A percentile compares a stretch with the other conserved stretches of the same genome.
Evolutionary conservation across 106 monocot species (phyloP).

Genomic region (Gastrodia elata): DNA sequence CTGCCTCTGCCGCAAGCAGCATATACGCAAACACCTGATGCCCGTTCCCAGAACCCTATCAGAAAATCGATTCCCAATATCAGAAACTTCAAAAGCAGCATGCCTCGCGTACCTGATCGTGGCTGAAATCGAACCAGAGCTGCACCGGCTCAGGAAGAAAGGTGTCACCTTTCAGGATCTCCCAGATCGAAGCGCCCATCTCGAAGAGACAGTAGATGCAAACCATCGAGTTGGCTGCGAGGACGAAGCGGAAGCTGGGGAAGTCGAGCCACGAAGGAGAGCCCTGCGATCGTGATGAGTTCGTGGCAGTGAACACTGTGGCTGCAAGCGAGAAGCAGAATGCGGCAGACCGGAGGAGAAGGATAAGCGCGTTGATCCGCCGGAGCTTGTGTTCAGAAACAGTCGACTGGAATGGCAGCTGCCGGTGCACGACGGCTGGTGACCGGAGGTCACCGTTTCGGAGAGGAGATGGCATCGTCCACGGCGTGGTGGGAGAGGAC

Average conservation of each 20-base stretch:
- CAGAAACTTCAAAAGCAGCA: background rate
- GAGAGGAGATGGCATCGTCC: slow-evolving; percentile 14
- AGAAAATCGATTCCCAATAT: background rate
- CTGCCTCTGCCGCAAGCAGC: slow-evolving; percentile 53
- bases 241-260: slow-evolving; percentile 38
- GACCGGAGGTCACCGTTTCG: slow-evolving; percentile 11
- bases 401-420: slow-evolving; percentile 6
- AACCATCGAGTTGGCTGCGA: slow-evolving; percentile 83
- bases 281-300: slow-evolving; percentile 20
- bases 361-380: slow-evolving; percentile 18
- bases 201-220: slow-evolving; percentile 71
- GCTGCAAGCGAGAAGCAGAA: slow-evolving; percentile 63
- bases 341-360: slow-evolving; percentile 50
- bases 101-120: slow-evolving; percentile 76
- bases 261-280: slow-evolving; percentile 42
- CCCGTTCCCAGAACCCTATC: background rate
- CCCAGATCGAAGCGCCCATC: slow-evolving; percentile 47
- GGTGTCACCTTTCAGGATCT: slow-evolving; percentile 57
- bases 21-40: slow-evolving; percentile 57
- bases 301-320: slow-evolving; percentile 49
- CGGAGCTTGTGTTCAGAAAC: slow-evolving; percentile 8
- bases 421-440: slow-evolving; percentile 7
- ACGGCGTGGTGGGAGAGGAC: background rate
- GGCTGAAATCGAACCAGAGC: slow-evolving; percentile 98
- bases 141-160: slow-evolving; percentile 67